Base-by-base conservation (phyloP, 2,329 filamentous ascomycete genomes). In the Penicillium sp. region DNA sequence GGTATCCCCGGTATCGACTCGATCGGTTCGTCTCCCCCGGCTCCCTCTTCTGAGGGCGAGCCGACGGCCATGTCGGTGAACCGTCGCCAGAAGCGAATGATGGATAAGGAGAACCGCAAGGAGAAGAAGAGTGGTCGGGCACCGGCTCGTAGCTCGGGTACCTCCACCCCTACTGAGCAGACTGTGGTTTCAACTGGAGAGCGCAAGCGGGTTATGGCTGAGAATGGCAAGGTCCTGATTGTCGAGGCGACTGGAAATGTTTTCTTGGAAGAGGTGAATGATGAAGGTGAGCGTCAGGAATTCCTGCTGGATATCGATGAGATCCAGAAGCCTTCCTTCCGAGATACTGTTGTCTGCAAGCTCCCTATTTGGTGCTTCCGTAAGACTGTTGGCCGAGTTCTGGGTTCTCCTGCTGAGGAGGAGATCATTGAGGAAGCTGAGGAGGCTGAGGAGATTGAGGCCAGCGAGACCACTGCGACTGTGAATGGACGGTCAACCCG, bases 211-310 rank as follows among this genome's bases (percentile, higher is more conserved):
- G 91, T 98, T 16, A 86, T 93, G 26, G 93, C 93, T 2, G 90
- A 96, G 80, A 99, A 99, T 68, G 95, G 95, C 65, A 99, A 98
- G 80, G 83, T 96, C 1, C 81, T 99, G 37, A 88, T 99, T 55
- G 95, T 99, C 4, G 93, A 99, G 76, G 91, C 90, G 0, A 81
- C 89, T 10, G 95, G 95, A 27, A 92, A 97, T 67, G 95, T 99
- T 13, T 99, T 91, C 71, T 81, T 99, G n/a, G 93, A 98, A 76
- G 90, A 96, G 71, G 84, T 91, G 67, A 91, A 91, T 51, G 92
- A 93, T 65, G 91, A 97, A 24, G 95, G 95, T 52, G 86, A 90
- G 54, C 84, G 86, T 31, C 85, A 90, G 65, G 91, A 97, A 72
- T 96, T 88, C 71, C 79, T 97, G 62, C 86, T 99, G 58, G 93